Evolutionary conservation across 1,284 basidiomycete species (phyloP).

Genomic region (Leccinum fallax): DNA sequence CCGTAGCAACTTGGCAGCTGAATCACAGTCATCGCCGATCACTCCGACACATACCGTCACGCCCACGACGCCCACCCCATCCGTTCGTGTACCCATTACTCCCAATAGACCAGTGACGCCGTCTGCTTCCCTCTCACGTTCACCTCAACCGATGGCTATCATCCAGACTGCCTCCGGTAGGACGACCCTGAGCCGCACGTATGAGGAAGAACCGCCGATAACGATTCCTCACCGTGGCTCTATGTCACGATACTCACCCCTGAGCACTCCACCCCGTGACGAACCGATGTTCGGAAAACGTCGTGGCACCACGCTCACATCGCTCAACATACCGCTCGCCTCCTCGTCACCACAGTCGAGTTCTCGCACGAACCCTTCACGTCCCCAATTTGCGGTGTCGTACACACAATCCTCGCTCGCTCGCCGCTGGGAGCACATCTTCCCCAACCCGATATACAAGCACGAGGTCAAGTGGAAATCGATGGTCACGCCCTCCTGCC

Average conservation of each 20-base stretch:
- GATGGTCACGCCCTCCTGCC: conserved; percentile 80
- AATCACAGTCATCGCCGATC: conserved; percentile 55
- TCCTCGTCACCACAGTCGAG: conserved; percentile 52
- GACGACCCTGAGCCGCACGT: conserved; percentile 47
- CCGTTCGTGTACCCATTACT: conserved; percentile 33
- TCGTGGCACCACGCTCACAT: conserved; percentile 47
- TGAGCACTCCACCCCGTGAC: conserved; percentile 68
- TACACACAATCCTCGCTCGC: conserved; percentile 72
- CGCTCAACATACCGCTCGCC: conserved; percentile 45
- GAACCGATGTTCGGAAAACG: conserved; percentile 57
- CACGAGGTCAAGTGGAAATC: conserved; percentile 92
- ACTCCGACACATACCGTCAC: conserved; percentile 41
- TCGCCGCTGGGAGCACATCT: conserved; percentile 87
- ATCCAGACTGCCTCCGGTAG: conserved; percentile 45
- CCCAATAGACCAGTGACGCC: conserved; percentile 32
- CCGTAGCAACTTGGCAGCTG: conserved; percentile 53
- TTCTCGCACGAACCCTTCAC: conserved; percentile 63
- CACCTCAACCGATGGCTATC: conserved; percentile 58
- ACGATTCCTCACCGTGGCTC: conserved; percentile 45
- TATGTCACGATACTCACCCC: conserved; percentile 57
- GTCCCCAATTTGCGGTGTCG: conserved; percentile 55
- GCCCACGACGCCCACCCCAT: conserved; percentile 33
- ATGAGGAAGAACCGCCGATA: conserved; percentile 55
- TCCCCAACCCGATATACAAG: conserved; percentile 76
- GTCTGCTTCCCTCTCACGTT: conserved; percentile 36